phyloP scores from a whole-genome alignment of 2,329 filamentous ascomycete species.

The Paecilomyces fulvus region DNA sequence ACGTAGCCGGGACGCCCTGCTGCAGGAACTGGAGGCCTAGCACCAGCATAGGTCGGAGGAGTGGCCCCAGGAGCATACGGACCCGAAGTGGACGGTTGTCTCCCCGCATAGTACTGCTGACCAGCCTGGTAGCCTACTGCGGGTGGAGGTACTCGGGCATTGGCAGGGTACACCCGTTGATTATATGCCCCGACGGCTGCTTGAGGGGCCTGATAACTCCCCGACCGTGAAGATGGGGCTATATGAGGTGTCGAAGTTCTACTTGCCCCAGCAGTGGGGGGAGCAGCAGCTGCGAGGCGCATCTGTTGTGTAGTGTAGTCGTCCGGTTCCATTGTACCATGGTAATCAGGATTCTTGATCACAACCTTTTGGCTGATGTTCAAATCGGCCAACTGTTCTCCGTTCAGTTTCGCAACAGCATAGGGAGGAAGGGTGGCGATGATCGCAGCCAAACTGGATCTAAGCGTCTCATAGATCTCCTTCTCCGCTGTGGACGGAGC shows the following conservation, averaged over 20 bases:
- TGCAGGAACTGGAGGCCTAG: slow-evolving; percentile 27
- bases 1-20: slow-evolving; percentile 29
- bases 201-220: slow-evolving; percentile 20
- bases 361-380: slow-evolving; percentile 73
- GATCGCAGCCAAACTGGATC: slow-evolving; percentile 64
- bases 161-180: slow-evolving; percentile 24
- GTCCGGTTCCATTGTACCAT: slow-evolving; percentile 77
- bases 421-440: slow-evolving; percentile 72
- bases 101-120: slow-evolving; percentile 21
- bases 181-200: slow-evolving; percentile 19
- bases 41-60: slow-evolving; percentile 17
- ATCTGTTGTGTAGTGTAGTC: slow-evolving; percentile 51
- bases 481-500: slow-evolving; percentile 49
- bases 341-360: slow-evolving; percentile 63
- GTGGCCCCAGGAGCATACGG: slow-evolving; percentile 25
- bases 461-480: slow-evolving; percentile 62
- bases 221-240: slow-evolving; percentile 19
- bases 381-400: slow-evolving; percentile 73
- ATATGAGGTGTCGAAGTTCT: slow-evolving; percentile 25
- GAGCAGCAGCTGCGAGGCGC: slow-evolving; percentile 19
- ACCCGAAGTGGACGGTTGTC: slow-evolving; percentile 22
- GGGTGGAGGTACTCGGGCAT: slow-evolving; percentile 18
- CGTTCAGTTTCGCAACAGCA: slow-evolving; percentile 76
- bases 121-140: slow-evolving; percentile 19
- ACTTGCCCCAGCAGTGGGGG: slow-evolving; percentile 15